phyloP scores from a whole-genome alignment of 1,139 yeast genomes.

The Zygoascus meyerae region DNA sequence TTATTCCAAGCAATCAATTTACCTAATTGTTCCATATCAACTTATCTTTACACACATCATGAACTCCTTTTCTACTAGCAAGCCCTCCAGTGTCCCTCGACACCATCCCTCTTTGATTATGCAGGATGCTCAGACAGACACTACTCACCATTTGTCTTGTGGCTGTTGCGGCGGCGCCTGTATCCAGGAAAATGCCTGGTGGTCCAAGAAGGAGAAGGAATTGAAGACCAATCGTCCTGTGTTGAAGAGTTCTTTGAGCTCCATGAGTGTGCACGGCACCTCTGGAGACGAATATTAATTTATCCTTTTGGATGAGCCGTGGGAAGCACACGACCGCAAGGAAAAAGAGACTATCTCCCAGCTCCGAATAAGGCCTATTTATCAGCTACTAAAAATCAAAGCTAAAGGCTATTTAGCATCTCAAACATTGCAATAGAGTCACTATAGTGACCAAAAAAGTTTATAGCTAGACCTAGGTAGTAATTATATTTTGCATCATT shows the following conservation, averaged over 20 bases:
- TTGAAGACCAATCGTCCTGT: constrained; percentile 11
- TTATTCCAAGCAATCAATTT: neutral
- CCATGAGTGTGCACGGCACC: constrained; percentile 10
- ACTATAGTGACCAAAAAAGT: no score
- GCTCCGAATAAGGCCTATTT: no score
- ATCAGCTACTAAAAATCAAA: no score
- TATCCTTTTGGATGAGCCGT: no score
- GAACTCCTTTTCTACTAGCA: neutral
- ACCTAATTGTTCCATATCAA: neutral
- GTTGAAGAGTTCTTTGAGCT: constrained; percentile 9
- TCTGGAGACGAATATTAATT: no score
- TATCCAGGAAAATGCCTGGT: constrained; percentile 45
- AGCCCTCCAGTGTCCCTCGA: constrained; percentile 31
- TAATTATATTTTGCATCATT: no score
- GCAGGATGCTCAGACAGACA: constrained; percentile 42
- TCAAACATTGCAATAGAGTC: no score
- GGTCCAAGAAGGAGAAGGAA: constrained; percentile 26
- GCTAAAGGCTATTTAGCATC: no score
- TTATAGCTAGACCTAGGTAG: no score
- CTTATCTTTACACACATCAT: neutral
- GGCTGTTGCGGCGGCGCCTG: constrained; percentile 47
- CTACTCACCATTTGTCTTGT: constrained; percentile 41
- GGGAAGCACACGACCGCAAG: no score
- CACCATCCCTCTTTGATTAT: constrained; percentile 47
- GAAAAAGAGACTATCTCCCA: no score